phyloP scores from a whole-genome alignment of 75 land plant species.

The Selaginella moellendorffii region DNA sequence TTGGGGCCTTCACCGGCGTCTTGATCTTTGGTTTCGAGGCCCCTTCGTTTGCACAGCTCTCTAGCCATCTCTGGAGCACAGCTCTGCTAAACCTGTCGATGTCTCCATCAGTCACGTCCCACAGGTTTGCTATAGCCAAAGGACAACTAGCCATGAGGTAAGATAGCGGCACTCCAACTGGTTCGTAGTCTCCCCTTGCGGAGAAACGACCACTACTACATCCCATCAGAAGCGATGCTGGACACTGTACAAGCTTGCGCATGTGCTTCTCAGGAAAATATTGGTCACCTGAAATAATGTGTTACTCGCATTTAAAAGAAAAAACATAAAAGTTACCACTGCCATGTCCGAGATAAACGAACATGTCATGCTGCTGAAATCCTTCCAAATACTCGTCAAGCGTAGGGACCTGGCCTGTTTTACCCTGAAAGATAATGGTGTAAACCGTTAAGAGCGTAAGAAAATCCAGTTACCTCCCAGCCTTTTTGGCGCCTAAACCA shows the following conservation, averaged over 20 bases:
- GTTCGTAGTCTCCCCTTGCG: constrained; percentile 45
- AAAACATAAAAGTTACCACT: constrained; percentile 50
- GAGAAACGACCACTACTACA: constrained; percentile 81
- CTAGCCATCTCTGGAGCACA: constrained; percentile 63
- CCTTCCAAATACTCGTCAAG: constrained; percentile 50
- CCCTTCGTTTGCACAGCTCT: constrained; percentile 5
- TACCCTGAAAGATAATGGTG: too few relatives aligned
- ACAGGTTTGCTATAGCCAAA: constrained; percentile 64
- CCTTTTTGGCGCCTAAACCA: constrained; percentile 64
- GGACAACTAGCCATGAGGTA: constrained; percentile 83
- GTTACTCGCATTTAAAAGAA: too few relatives aligned
- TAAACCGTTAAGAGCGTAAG: too few relatives aligned
- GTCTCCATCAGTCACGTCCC: constrained; percentile 96
- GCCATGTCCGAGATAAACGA: constrained; percentile 84
- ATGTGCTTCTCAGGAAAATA: constrained; percentile 52
- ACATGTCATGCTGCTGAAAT: constrained; percentile 67
- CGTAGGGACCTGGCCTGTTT: constrained; percentile 53
- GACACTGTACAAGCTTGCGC: constrained; percentile 51
- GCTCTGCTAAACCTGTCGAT: constrained; percentile 77
- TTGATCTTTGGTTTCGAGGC: constrained; percentile 4
- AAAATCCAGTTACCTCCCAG: too few relatives aligned
- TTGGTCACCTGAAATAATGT: constrained; percentile 83
- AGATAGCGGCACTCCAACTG: constrained; percentile 50
- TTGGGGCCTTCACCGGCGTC: too few relatives aligned
- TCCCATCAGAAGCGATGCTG: constrained; percentile 82